Evolutionary conservation across 768 basidiomycete genomes (phyloP), one percentile per base, ranked within the genome.

Genomic region (Mycena venus): DNA sequence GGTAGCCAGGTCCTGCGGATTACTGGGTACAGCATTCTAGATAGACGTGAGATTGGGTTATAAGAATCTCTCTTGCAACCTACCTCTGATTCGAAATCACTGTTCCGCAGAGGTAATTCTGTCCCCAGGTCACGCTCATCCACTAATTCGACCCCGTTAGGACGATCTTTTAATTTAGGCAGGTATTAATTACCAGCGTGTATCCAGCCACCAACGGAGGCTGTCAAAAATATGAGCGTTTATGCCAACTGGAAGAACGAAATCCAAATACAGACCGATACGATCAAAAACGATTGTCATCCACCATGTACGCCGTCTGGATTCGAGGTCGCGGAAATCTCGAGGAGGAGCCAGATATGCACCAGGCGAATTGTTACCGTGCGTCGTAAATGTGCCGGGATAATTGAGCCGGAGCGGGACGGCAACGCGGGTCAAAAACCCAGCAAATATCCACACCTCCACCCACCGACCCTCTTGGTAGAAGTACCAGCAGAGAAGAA

Each of bases 401-500:
- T 95, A 95, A 82, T 96, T 96, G 31, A 96, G 84, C 51, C 95
- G 91, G 34, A 96, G 86, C 7, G 95, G 95, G 21, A 96, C 88
- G 29, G 94, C 93, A 23, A 94, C 94, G 34, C 95, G 89, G 19
- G 92, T 94, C 80, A 95, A 94, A 79, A 96, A 96, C 15, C 90
- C 94, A 23, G 95, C 94, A 83, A 95, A 95, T 47, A 96, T 94
- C 95, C 95, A 96, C 4, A 96, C 93, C 83, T 96, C 95, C 11
- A 96, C 95, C 95, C 95, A 91, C 67, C 95, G 89, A 3, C 95
- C 95, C 83, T 96, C 95, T 69, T 95, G 93, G 79, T 96, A 96
- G 77, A 96, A 96, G 83, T 95, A 96, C 95, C 95, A 96, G 2
- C 94, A 94, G 21, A 96, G 89, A 27, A 96, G 85, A 74, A 93